Base-by-base conservation (phyloP, 78 protist species). In the Dictyostelium discoideum region DNA sequence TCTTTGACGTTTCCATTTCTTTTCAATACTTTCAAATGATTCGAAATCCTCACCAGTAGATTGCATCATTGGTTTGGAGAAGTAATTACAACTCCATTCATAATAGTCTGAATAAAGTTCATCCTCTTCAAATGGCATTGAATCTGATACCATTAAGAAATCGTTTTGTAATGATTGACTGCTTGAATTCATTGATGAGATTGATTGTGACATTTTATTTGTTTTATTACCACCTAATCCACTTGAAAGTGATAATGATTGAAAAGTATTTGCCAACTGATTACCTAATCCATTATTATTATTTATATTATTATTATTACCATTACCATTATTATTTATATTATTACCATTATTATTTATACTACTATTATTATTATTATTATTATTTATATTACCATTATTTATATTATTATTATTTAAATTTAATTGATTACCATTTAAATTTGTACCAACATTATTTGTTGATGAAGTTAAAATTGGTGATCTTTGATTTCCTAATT, bases 1-100 rank as follows among this genome's bases (percentile, higher is more conserved):
- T 42, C 97, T 37, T 84, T 92, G 85, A 76, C 85, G 73, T 20
- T 94, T 69, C 97, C 97, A 92, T 80, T 85, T 88, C 97, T 92
- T 88, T 78, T 96, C 97, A 18, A 92, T 48, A 6, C 67, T 44
- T 84, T 84, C 92, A 37, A 92, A 80, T 22, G 97, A 84, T 78
- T 96, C 95, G 39, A 67, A 37, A 18, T 96, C 94, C 26, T 93
- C 97, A 74, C 81, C 81, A 24, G 84, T 54, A 0, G 88, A 92
- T 57, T 83, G 92, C 93, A 92, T 82, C 93, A 93, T 87, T 69
- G 96, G 97, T 54, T 83, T 82, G 29, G 96, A 87, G 40, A 96
- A 96, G 10, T 86, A 87, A 16, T 82, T 29, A 44, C 97, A 96
- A 26, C 88, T 78, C 96, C 96, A 96, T 65, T 92, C 96, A 37